Percentiles rank a stretch among this genome's conserved stretches.
Conservation (phyloP, 2,329 filamentous ascomycete genomes). For the Phyllosticta paracitricarpa region DNA sequence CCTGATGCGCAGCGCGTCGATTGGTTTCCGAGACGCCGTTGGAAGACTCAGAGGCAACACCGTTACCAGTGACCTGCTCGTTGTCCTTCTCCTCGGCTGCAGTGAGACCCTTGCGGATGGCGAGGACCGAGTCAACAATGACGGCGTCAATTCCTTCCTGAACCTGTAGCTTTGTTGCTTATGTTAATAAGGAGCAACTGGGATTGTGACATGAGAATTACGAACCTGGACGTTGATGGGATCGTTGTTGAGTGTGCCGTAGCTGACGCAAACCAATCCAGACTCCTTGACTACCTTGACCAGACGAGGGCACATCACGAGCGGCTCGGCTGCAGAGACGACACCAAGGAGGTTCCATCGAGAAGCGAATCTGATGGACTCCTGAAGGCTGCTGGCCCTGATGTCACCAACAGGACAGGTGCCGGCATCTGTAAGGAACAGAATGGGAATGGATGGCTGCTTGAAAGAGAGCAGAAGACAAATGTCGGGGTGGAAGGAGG, state of each 20-base stretch:
- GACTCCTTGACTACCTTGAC: slow-evolving; percentile 91
- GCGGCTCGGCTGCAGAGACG: slow-evolving; percentile 76
- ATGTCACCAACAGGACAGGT: slow-evolving; percentile 76
- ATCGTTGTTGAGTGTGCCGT: slow-evolving; percentile 86
- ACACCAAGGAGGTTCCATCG: slow-evolving; percentile 92
- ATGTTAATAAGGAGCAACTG: background rate
- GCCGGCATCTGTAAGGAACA: slow-evolving; percentile 89
- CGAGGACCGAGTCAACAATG: slow-evolving; percentile 90
- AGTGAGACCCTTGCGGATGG: slow-evolving; percentile 83
- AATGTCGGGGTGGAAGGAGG: slow-evolving; percentile 94
- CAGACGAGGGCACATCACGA: slow-evolving; percentile 79
- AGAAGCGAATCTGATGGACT: slow-evolving; percentile 87
- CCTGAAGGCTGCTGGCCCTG: slow-evolving; percentile 80
- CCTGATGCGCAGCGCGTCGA: background rate
- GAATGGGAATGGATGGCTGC: slow-evolving; percentile 88
- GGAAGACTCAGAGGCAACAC: no score
- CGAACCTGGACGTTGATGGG: slow-evolving; percentile 73
- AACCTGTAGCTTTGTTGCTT: slow-evolving; percentile 61
- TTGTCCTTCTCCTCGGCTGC: background rate
- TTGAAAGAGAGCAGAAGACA: slow-evolving; percentile 92
- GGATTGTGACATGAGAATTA: slow-evolving; percentile 10
- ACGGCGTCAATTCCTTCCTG: slow-evolving; percentile 95
- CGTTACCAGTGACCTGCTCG: background rate
- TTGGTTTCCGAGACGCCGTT: background rate
- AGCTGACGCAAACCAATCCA: slow-evolving; percentile 88